A percentile compares a stretch with the other conserved stretches of the same genome.
These are phyloP conservation scores for Viola pubescens DNA, from an alignment of 441 rosid species.

Conservation along the genomic window DNA sequence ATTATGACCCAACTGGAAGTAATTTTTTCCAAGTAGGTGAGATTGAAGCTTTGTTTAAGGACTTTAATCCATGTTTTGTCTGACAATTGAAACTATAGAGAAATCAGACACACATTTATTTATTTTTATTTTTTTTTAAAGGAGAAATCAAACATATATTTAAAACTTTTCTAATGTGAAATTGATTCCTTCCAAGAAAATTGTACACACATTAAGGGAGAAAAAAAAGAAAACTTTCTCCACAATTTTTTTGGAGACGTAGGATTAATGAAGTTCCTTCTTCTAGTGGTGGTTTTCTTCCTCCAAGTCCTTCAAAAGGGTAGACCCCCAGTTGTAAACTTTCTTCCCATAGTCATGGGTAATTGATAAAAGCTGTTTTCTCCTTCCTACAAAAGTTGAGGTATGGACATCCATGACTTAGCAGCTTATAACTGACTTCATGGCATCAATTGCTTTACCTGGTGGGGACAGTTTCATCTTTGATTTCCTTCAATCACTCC, in stretches of 20 bases:
- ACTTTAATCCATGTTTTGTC: conserved; percentile 4
- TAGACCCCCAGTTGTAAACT: not conserved
- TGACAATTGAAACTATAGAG: no score
- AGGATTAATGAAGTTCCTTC: no score
- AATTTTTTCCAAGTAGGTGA: no score
- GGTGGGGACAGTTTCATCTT: not conserved
- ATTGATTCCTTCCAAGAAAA: no score
- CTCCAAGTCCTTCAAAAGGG: not conserved
- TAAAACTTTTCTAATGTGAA: no score
- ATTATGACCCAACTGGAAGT: conserved; percentile 11
- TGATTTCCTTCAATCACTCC: conserved; percentile 21
- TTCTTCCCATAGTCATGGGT: not conserved
- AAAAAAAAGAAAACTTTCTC: no score
- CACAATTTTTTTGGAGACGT: no score
- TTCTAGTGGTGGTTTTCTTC: no score
- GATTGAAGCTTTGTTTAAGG: not conserved
- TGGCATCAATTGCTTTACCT: conserved; percentile 1
- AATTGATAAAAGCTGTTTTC: conserved; percentile 4
- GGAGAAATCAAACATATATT: no score
- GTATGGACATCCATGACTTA: conserved; percentile 2
- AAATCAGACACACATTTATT: no score
- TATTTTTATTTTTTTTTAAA: no score
- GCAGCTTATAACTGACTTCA: not conserved
- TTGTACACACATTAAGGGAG: no score
- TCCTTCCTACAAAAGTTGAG: conserved; percentile 5